These are phyloP conservation scores for Ganoderma sp. DNA, from an alignment of 1,284 basidiomycete species.

Conservation along the genomic window DNA sequence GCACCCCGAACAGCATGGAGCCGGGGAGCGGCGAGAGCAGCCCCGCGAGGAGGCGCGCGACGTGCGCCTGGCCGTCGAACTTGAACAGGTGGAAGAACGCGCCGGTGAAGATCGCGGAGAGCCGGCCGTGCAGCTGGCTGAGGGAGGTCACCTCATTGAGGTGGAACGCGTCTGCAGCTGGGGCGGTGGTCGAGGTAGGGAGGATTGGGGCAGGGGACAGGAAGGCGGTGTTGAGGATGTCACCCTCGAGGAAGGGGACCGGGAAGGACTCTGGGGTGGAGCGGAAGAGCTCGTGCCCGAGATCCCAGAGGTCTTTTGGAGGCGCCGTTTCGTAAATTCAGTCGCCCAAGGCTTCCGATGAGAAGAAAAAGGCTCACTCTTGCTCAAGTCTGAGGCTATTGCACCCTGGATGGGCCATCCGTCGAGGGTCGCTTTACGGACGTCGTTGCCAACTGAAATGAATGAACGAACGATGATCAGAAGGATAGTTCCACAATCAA, in stretches of 20 bases:
- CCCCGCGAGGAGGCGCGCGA: conserved; percentile 46
- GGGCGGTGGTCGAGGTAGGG: conserved; percentile 33
- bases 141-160: conserved; percentile 44
- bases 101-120: conserved; percentile 51
- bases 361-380: conserved; percentile 32
- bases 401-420: conserved; percentile 42
- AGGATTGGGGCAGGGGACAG: conserved; percentile 38
- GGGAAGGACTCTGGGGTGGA: conserved; percentile 45
- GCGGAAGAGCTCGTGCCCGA: conserved; percentile 40
- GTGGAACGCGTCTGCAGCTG: conserved; percentile 34
- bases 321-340: conserved; percentile 22
- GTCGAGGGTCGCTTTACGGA: conserved; percentile 47
- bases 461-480: neutral
- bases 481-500: neutral
- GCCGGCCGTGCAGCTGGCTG: conserved; percentile 46
- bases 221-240: conserved; percentile 45
- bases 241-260: conserved; percentile 48
- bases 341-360: conserved; percentile 36
- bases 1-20: conserved; percentile 42
- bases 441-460: conserved; percentile 48
- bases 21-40: conserved; percentile 45
- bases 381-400: conserved; percentile 43
- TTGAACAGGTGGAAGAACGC: conserved; percentile 56
- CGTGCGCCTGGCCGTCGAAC: conserved; percentile 45
- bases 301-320: conserved; percentile 37